These are phyloP conservation scores for Chlamydomonas incerta DNA, from an alignment of 139 green algal species.

Conservation along the genomic window DNA sequence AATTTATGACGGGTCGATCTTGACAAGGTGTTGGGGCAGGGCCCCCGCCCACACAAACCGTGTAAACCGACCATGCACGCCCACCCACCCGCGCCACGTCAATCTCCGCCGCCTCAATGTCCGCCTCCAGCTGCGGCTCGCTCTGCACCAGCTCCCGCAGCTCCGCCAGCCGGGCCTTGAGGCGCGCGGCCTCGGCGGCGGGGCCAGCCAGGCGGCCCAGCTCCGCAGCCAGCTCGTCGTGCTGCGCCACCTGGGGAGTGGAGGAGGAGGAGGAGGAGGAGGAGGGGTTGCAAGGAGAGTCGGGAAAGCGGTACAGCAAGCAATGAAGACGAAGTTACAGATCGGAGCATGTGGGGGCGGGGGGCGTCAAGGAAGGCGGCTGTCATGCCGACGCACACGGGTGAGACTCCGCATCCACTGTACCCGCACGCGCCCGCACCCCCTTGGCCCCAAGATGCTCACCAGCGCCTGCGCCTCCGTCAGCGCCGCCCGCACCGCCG, in stretches of 20 bases:
- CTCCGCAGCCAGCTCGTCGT: background rate
- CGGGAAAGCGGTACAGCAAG: background rate
- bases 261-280: too few species aligned
- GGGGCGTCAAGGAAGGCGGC: too few species aligned
- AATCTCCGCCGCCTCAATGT: constrained; percentile 26
- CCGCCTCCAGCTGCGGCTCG: constrained; percentile 22
- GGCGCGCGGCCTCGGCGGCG: constrained; percentile 4
- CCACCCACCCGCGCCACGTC: constrained; percentile 37
- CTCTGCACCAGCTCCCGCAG: background rate
- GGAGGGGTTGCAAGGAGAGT: too few species aligned
- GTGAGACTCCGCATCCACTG: too few species aligned
- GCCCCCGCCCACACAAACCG: too few species aligned
- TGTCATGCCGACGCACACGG: too few species aligned
- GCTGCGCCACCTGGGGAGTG: background rate
- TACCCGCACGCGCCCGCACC: background rate
- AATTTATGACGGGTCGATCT: too few species aligned
- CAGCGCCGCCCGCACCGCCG: constrained; percentile 15
- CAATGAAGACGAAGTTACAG: too few species aligned
- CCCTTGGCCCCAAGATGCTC: background rate
- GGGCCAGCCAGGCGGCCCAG: constrained; percentile 2
- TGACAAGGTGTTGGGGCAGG: too few species aligned
- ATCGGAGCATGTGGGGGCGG: too few species aligned
- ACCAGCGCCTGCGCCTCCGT: constrained; percentile 9
- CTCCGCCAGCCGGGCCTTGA: background rate
- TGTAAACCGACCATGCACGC: too few species aligned